Conservation (phyloP, 2,329 filamentous ascomycete species). For the Microcyclosporella mali region DNA sequence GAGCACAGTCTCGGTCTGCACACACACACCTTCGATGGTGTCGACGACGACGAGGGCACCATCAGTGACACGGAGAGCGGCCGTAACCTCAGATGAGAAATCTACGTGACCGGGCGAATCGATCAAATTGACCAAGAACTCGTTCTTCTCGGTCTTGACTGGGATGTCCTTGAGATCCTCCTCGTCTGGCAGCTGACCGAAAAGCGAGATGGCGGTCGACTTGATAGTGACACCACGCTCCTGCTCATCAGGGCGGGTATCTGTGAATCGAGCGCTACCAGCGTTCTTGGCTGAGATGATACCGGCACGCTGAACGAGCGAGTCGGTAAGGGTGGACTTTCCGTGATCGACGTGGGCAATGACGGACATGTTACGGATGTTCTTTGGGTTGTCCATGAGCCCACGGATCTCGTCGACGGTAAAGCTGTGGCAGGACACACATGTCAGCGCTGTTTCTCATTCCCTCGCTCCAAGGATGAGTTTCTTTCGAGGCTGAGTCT, state of each 20-base stretch:
- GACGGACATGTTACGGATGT: constrained; percentile 95
- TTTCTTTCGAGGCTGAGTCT: too few species aligned
- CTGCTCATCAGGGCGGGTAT: constrained; percentile 96
- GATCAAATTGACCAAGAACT: constrained; percentile 99
- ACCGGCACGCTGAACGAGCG: constrained; percentile 97
- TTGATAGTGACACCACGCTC: constrained; percentile 99
- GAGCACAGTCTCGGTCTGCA: constrained; percentile 99
- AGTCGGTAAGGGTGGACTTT: constrained; percentile 99
- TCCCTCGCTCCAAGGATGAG: background rate
- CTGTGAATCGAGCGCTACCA: constrained; percentile 90
- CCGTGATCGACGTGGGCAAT: constrained; percentile 99
- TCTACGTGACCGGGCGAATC: constrained; percentile 99
- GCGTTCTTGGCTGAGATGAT: constrained; percentile 98
- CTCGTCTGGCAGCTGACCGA: constrained; percentile 69
- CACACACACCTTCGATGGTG: constrained; percentile 99
- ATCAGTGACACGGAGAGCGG: constrained; percentile 98
- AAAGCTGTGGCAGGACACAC: constrained; percentile 61
- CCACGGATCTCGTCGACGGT: constrained; percentile 78
- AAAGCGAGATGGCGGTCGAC: constrained; percentile 98
- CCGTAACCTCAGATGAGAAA: constrained; percentile 99
- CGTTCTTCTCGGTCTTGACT: constrained; percentile 80
- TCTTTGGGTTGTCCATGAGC: constrained; percentile 45
- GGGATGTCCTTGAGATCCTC: constrained; percentile 95
- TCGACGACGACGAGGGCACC: constrained; percentile 99
- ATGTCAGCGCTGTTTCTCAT: background rate